phyloP scores from a whole-genome alignment of 2,329 filamentous ascomycete species.

The Canariomyces notabilis region DNA sequence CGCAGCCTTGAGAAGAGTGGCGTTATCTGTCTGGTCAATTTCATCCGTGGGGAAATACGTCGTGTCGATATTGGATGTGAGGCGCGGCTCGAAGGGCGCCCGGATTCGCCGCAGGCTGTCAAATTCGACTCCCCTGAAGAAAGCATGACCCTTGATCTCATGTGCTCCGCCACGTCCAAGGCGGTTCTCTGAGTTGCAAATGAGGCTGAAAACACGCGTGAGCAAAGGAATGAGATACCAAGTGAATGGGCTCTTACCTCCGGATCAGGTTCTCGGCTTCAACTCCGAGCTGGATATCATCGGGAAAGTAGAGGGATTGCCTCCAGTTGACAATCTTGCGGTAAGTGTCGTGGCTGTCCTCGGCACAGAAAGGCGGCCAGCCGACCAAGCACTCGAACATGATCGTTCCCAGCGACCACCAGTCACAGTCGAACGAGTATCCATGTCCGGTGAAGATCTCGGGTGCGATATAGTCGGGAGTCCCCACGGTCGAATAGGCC shows the following conservation, averaged over 20 bases:
- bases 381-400: constrained; percentile 99
- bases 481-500: constrained; percentile 97
- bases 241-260: constrained; percentile 55
- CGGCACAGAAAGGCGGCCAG: constrained; percentile 98
- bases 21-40: constrained; percentile 94
- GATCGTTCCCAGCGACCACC: constrained; percentile 98
- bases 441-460: constrained; percentile 97
- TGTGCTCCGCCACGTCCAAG: constrained; percentile 80
- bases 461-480: constrained; percentile 96
- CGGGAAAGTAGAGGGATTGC: constrained; percentile 91
- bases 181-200: constrained; percentile 90
- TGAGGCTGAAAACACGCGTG: constrained; percentile 56
- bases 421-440: constrained; percentile 95
- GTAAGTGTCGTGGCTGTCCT: constrained; percentile 96
- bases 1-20: constrained; percentile 78
- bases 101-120: constrained; percentile 87
- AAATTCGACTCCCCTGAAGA: constrained; percentile 96
- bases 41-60: constrained; percentile 99
- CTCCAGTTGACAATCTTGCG: constrained; percentile 99
- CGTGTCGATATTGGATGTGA: constrained; percentile 90
- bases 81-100: constrained; percentile 90
- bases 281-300: constrained; percentile 80
- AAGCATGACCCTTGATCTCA: constrained; percentile 89
- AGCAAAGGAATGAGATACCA: background rate
- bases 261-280: constrained; percentile 91